Base-by-base conservation (phyloP, 371 early-diverging fungal genomes). In the Rhizopus microsporus region DNA sequence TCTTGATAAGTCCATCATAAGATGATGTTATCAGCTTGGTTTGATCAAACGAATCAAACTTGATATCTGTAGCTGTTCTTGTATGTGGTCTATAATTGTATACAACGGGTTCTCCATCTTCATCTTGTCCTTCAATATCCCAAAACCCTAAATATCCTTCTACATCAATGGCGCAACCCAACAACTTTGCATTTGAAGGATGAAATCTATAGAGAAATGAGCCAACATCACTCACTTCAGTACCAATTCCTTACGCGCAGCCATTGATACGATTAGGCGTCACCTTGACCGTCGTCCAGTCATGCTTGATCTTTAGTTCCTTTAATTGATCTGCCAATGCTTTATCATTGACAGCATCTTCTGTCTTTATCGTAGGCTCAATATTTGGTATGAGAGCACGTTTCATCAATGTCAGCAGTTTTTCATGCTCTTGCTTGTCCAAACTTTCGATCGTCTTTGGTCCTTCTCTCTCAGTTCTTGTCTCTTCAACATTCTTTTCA, bases 91-190 rank as follows among this genome's bases (percentile, higher is more conserved):
- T 70, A 60, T 88, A 90, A 0, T 64, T 64, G 56, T 76, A 86
- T 0, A 83, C 69, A 13, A 77, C 74, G 9, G 86, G 86, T 6
- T 74, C 74, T 5, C 51, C 66, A 10, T 74, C 80, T 3, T 75
- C 76, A n/a, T 82, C 75, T 53, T 73, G 64, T 17, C 72, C 72
- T 16, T 79, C 69, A 43, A 88, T 66, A 49, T 88, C 83, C 88
- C 88, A 90, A 50, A 91, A 83, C 3, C 85, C 84, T 7, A 91
- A 61, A 40, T 77, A 67, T 10, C 92, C 92, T 4, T 67, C 65
- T 30, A 82, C 78, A 62, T 87, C 88, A 0, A 86, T 83, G 7
- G 80, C 86, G 53, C 81, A 78, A 3, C 74, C 84, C 17, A 91
- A 53, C 5, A 88, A 23, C 54, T 85, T 87, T 37, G 71, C 71